phyloP scores from a whole-genome alignment of 2,329 filamentous ascomycete genomes.

The Elsinoe arachidis region DNA sequence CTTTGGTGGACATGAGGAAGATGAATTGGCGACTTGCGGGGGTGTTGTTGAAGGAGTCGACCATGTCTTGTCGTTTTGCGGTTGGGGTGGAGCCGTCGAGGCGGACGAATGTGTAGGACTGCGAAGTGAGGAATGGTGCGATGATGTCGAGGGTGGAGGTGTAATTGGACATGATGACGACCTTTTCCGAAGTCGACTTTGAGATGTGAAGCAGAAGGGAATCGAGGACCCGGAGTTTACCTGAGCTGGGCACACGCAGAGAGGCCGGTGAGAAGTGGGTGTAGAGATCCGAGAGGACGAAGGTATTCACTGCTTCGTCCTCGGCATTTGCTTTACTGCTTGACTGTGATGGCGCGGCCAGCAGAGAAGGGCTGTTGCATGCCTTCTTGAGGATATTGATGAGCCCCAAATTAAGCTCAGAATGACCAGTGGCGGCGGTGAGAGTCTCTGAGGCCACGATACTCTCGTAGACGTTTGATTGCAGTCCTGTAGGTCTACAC shows the following conservation, averaged over 20 bases:
- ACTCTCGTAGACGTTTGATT: constrained; percentile 53
- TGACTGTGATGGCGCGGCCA: constrained; percentile 36
- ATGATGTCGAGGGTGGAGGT: constrained; percentile 63
- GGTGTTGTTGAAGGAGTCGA: constrained; percentile 60
- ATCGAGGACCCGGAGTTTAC: constrained; percentile 60
- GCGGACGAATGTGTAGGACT: constrained; percentile 55
- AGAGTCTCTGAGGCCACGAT: constrained; percentile 59
- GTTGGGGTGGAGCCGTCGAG: constrained; percentile 60
- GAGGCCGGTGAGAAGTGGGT: constrained; percentile 38
- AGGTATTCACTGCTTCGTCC: constrained; percentile 39
- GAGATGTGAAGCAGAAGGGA: constrained; percentile 54
- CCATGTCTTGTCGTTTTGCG: constrained; percentile 56
- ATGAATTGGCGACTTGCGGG: constrained; percentile 51
- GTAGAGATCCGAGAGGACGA: constrained; percentile 30
- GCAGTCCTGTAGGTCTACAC: constrained; percentile 52
- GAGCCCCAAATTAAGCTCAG: constrained; percentile 56
- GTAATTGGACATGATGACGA: constrained; percentile 69
- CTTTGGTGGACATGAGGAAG: constrained; percentile 64
- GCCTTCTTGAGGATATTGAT: constrained; percentile 67
- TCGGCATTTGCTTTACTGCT: constrained; percentile 27
- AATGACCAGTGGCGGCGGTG: constrained; percentile 51
- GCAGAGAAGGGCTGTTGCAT: constrained; percentile 60
- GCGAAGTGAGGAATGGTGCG: constrained; percentile 49
- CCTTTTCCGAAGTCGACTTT: constrained; percentile 56
- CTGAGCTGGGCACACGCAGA: constrained; percentile 50